Conservation (phyloP, 108 stramenopile species). For the Nitzschia sp. region DNA sequence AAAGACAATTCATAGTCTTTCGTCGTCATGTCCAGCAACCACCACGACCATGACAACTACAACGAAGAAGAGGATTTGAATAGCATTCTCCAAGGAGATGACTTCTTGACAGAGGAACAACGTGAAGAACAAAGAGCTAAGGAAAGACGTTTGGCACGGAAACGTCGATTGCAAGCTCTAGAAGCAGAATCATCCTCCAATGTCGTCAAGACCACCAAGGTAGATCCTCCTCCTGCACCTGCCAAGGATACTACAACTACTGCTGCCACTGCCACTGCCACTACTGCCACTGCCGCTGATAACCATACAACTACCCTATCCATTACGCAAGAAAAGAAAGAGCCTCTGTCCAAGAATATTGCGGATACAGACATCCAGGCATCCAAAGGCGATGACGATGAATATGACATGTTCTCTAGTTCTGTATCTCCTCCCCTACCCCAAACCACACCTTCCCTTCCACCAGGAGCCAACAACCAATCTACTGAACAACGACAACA, state of each 20-base stretch:
- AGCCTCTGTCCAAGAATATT: not conserved
- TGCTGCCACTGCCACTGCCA: conserved; percentile 5
- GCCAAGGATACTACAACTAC: not conserved
- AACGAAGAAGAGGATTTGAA: conserved; percentile 22
- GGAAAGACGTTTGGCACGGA: conserved; percentile 20
- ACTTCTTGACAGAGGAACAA: conserved; percentile 43
- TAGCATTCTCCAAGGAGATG: conserved; percentile 23
- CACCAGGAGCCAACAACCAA: conserved; percentile 8
- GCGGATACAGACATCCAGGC: not conserved
- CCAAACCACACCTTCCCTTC: not conserved
- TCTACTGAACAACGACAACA: conserved; percentile 42
- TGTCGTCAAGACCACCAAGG: conserved; percentile 17
- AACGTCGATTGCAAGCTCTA: conserved; percentile 19
- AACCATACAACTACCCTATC: not conserved
- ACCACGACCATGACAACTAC: not conserved
- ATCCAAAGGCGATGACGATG: conserved; percentile 17
- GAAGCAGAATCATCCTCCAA: not conserved
- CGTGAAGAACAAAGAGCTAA: conserved; percentile 44
- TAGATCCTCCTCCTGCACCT: not conserved
- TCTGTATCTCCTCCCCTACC: conserved; percentile 23
- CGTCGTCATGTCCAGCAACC: not conserved
- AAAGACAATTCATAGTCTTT: not conserved
- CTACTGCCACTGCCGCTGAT: conserved; percentile 19
- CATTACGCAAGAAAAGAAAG: not conserved
- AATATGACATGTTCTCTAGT: conserved; percentile 48